Percentiles rank a stretch among this genome's conserved stretches.
phyloP scores from a whole-genome alignment of 2,329 filamentous ascomycete species.

The Cladosporium velox region DNA sequence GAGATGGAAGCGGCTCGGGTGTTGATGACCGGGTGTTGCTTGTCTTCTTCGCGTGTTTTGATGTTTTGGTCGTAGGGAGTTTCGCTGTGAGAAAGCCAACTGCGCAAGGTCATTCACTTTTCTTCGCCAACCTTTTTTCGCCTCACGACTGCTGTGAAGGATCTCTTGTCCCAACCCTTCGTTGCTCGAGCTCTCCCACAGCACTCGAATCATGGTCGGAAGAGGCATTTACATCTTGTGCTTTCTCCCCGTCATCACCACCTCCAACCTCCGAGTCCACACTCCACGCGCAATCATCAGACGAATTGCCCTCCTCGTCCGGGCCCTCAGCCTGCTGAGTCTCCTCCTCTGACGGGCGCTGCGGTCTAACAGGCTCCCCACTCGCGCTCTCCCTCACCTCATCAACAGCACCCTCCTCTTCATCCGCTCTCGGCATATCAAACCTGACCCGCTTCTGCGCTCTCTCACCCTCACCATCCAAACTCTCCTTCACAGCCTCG shows the following conservation, averaged over 20 bases:
- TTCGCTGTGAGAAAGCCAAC: background rate
- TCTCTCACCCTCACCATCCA: background rate
- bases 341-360: background rate
- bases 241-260: background rate
- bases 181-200: background rate
- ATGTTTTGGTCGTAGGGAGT: background rate
- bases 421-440: background rate
- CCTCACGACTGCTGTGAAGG: no score
- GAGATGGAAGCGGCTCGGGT: no score
- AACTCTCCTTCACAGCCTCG: background rate
- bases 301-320: background rate
- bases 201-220: background rate
- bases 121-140: background rate
- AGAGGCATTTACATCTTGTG: background rate
- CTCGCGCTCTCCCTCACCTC: background rate
- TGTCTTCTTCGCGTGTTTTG: background rate
- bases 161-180: no score
- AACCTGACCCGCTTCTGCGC: background rate
- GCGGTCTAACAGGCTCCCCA: background rate
- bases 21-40: background rate
- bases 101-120: background rate
- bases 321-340: background rate
- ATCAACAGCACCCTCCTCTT: background rate
- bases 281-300: background rate
- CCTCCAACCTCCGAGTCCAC: background rate